Conservation (phyloP, 768 basidiomycete genomes). For the Sistotremastrum suecicum region DNA sequence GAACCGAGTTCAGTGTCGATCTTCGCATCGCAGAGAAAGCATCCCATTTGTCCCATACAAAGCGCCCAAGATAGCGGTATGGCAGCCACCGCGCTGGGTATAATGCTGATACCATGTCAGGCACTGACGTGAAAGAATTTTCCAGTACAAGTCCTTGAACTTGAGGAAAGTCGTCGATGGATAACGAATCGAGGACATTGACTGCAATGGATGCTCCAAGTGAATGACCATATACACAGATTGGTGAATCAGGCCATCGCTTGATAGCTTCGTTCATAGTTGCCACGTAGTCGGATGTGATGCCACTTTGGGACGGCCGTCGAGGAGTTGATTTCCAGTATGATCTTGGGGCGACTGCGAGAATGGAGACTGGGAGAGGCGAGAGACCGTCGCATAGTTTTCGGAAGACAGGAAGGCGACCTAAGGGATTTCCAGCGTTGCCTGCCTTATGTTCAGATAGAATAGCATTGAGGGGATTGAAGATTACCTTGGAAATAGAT, state of each 20-base stretch:
- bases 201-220: constrained; percentile 31
- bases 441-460: constrained; percentile 13
- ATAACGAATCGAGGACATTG: constrained; percentile 20
- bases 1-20: not conserved
- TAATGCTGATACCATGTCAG: constrained; percentile 30
- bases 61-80: constrained; percentile 30
- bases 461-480: not conserved
- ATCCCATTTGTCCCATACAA: constrained; percentile 35
- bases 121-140: constrained; percentile 35
- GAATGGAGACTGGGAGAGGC: constrained; percentile 10
- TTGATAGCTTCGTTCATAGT: constrained; percentile 18
- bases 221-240: constrained; percentile 34
- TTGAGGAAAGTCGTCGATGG: constrained; percentile 1
- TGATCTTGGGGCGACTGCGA: constrained; percentile 33
- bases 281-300: constrained; percentile 26
- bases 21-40: constrained; percentile 17
- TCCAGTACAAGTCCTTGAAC: constrained; percentile 30
- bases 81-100: constrained; percentile 36
- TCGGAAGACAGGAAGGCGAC: constrained; percentile 29
- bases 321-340: constrained; percentile 32
- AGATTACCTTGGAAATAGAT: constrained; percentile 23
- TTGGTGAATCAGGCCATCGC: constrained; percentile 18
- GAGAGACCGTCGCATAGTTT: constrained; percentile 14
- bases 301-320: constrained; percentile 23
- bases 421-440: constrained; percentile 37